Percentiles rank a stretch among this genome's conserved stretches.
phyloP scores from a whole-genome alignment of 1,284 basidiomycete species.

The Ustilago nuda region DNA sequence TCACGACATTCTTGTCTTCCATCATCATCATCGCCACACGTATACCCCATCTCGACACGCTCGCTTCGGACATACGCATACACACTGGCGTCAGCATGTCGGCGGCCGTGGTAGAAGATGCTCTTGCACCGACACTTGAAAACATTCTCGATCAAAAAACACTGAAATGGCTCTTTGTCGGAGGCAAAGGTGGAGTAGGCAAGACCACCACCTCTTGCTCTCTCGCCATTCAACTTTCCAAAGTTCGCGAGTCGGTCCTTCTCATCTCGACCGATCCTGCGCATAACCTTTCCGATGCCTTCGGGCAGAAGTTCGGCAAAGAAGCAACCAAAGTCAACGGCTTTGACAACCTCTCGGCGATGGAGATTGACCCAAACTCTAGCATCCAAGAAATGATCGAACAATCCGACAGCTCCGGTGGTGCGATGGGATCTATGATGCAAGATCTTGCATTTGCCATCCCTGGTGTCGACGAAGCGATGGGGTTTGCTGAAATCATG shows the following conservation, averaged over 20 bases:
- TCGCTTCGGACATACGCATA: neutral
- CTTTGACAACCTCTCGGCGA: slow-evolving; percentile 94
- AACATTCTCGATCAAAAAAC: slow-evolving; percentile 67
- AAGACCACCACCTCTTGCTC: slow-evolving; percentile 69
- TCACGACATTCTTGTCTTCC: slow-evolving; percentile 31
- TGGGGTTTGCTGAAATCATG: slow-evolving; percentile 99
- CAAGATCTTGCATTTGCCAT: slow-evolving; percentile 99
- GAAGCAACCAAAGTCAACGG: slow-evolving; percentile 99
- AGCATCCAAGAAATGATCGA: slow-evolving; percentile 99
- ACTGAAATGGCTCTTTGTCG: slow-evolving; percentile 69
- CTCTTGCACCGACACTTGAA: slow-evolving; percentile 62
- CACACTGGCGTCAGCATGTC: slow-evolving; percentile 15
- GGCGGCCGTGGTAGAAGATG: slow-evolving; percentile 54
- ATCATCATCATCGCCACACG: neutral
- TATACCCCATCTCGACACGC: neutral
- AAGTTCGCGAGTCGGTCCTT: slow-evolving; percentile 65
- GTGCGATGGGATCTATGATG: slow-evolving; percentile 98
- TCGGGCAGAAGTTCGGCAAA: slow-evolving; percentile 98
- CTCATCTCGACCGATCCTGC: slow-evolving; percentile 90
- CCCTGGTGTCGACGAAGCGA: slow-evolving; percentile 98
- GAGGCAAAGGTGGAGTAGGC: slow-evolving; percentile 69
- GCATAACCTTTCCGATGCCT: slow-evolving; percentile 98
- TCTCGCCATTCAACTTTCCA: slow-evolving; percentile 65
- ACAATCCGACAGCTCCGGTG: slow-evolving; percentile 83
- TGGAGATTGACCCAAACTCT: slow-evolving; percentile 99